Conservation (phyloP, 495 filamentous ascomycete genomes). For the Trichoderma reesei region DNA sequence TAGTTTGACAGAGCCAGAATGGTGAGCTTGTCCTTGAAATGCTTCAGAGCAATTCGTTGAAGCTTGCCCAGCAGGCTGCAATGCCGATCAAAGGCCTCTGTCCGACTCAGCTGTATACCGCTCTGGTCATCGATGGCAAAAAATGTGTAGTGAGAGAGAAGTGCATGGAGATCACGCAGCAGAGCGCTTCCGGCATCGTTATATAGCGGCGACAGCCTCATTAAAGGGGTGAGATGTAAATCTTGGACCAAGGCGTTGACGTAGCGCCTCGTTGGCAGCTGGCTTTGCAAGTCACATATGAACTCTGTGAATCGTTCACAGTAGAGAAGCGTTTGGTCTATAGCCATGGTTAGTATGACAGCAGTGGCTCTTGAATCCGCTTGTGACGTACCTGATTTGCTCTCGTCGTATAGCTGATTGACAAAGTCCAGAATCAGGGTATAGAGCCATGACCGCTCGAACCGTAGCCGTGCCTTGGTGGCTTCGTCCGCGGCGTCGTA, state of each 20-base stretch:
- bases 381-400: slow-evolving; percentile 22
- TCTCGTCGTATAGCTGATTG: slow-evolving; percentile 53
- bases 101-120: slow-evolving; percentile 59
- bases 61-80: slow-evolving; percentile 65
- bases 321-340: slow-evolving; percentile 60
- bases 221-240: slow-evolving; percentile 74
- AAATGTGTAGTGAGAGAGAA: slow-evolving; percentile 74
- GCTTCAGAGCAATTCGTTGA: slow-evolving; percentile 70
- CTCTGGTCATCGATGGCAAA: slow-evolving; percentile 92
- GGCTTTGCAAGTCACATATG: slow-evolving; percentile 81
- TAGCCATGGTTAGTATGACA: slow-evolving; percentile 15
- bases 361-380: background rate
- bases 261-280: slow-evolving; percentile 87
- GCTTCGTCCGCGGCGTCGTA: slow-evolving; percentile 81
- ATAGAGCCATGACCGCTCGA: slow-evolving; percentile 92
- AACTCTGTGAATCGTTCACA: slow-evolving; percentile 92
- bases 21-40: slow-evolving; percentile 83
- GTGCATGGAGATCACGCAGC: slow-evolving; percentile 67
- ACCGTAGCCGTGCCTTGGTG: slow-evolving; percentile 67
- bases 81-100: slow-evolving; percentile 71
- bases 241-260: slow-evolving; percentile 89
- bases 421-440: slow-evolving; percentile 79
- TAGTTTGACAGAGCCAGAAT: slow-evolving; percentile 90
- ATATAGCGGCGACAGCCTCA: slow-evolving; percentile 70
- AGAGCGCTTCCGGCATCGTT: slow-evolving; percentile 63